Percentiles rank a stretch among this genome's conserved stretches.
These are phyloP conservation scores for Phalaenopsis hybrid DNA, from an alignment of 116 monocot genomes.

Conservation along the genomic window DNA sequence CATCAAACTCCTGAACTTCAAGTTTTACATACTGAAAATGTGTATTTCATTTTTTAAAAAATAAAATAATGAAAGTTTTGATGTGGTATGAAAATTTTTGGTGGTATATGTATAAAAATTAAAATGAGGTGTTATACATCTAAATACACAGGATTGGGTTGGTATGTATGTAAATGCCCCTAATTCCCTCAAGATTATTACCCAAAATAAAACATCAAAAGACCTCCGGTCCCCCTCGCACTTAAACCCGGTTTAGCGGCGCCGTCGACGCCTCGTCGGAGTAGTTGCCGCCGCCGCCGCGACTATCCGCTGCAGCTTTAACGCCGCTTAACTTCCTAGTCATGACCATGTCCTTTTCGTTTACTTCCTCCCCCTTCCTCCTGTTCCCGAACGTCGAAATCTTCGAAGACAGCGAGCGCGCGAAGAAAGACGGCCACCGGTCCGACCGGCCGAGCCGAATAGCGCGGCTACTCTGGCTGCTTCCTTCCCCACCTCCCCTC, in stretches of 20 bases:
- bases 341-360: background rate
- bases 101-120: too few relatives aligned
- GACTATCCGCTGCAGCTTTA: background rate
- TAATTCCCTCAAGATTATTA: too few relatives aligned
- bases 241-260: background rate
- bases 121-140: too few relatives aligned
- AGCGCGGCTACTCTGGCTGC: slow-evolving; percentile 9
- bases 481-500: slow-evolving; percentile 9
- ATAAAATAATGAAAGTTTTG: too few relatives aligned
- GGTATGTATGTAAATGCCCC: too few relatives aligned
- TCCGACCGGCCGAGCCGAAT: slow-evolving; percentile 30
- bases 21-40: too few relatives aligned
- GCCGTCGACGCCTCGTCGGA: slow-evolving; percentile 2
- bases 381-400: slow-evolving; percentile 19
- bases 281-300: background rate
- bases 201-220: background rate
- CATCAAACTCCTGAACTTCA: too few relatives aligned
- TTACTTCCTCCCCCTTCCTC: slow-evolving; percentile 15
- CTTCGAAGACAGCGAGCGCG: slow-evolving; percentile 31
- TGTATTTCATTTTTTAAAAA: too few relatives aligned
- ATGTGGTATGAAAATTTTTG: too few relatives aligned
- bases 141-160: too few relatives aligned
- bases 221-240: background rate
- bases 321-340: background rate
- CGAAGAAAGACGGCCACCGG: slow-evolving; percentile 35